Base-by-base conservation (phyloP, 768 basidiomycete species). In the Kwoniella heveanensis region DNA sequence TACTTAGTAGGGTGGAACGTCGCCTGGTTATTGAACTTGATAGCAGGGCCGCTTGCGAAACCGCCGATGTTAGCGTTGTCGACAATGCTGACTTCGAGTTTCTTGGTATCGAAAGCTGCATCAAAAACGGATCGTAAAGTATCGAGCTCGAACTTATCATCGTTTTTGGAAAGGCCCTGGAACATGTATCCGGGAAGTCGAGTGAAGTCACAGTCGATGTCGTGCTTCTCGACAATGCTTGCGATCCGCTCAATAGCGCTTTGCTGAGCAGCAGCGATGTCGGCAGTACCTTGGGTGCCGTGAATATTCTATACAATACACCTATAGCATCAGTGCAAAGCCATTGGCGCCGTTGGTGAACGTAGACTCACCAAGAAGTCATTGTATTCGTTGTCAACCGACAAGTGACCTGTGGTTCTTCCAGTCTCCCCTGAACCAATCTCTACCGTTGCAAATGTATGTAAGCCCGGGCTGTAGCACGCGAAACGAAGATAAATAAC, bases 61-160 rank as follows among this genome's bases (percentile, higher is more conserved):
- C 77, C 92, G 87, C 91, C 92, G 36, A 88, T 83, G 56, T 84
- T 82, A 4, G 85, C 84, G 70, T 95, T 92, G 74, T 95, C 88
- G 50, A 90, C 85, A 50, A 83, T 81, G 8, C 72, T 67, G 22
- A 76, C 68, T 37, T 77, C 30, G 80, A 82, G 83, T 60, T 83
- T 79, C 51, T 83, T 81, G 9, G 84, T 86, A 49, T 88, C 86
- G 68, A 86, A 86, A 32, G 64, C 64, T 8, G 68, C 64, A 25
- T 65, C 32, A 27, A 65, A 69, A 10, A 69, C 19, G 44, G 56
- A 44, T 55, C 59, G 27, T 2, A 69, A 53, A 5, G 61, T 69
- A 21, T 63, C 55, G 7, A 54, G 15, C 48, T 57, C 54, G 50
- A 62, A 69, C 6, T 66, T 48, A 13, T 61, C 44, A 21, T 30